Evolutionary conservation across 805 yeast genomes (phyloP).

Genomic region (Blastobotrys mokoenaii): DNA sequence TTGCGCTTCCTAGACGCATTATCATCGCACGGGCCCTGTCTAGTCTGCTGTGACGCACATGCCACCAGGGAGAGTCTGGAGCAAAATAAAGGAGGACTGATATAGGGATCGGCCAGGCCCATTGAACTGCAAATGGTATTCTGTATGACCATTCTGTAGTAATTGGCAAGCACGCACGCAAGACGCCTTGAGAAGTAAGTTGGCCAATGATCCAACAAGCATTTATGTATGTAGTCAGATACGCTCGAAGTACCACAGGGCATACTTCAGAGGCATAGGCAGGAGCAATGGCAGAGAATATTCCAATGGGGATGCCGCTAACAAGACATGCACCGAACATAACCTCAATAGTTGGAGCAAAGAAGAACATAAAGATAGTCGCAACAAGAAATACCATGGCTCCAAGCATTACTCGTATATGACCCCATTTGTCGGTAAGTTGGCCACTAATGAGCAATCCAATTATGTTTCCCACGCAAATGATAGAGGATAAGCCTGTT

Average conservation of each 20-base stretch:
- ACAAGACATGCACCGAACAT: conserved; percentile 32
- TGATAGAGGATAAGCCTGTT: conserved; percentile 16
- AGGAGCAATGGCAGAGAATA: conserved; percentile 40
- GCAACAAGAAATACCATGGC: conserved; percentile 29
- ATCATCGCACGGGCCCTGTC: conserved; percentile 37
- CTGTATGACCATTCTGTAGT: conserved; percentile 36
- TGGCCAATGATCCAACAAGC: conserved; percentile 54
- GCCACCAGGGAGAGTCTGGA: conserved; percentile 50
- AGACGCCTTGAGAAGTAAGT: conserved; percentile 44
- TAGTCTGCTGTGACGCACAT: conserved; percentile 34
- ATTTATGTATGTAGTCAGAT: conserved; percentile 41
- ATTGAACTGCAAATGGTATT: conserved; percentile 51
- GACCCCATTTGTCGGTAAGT: conserved; percentile 37
- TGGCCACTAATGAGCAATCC: conserved; percentile 40
- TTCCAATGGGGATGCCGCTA: conserved; percentile 42
- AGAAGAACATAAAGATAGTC: conserved; percentile 39
- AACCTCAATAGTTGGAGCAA: conserved; percentile 31
- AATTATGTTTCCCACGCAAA: conserved; percentile 33
- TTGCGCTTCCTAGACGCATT: conserved; percentile 20
- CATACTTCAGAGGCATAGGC: conserved; percentile 49
- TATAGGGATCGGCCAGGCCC: conserved; percentile 45
- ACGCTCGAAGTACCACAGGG: conserved; percentile 41
- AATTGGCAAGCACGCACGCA: conserved; percentile 27
- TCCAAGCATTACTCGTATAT: conserved; percentile 34
- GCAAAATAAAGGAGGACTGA: conserved; percentile 35